Conservation (phyloP, 371 early-diverging fungal genomes). For the Rhizopus stolonifer region DNA sequence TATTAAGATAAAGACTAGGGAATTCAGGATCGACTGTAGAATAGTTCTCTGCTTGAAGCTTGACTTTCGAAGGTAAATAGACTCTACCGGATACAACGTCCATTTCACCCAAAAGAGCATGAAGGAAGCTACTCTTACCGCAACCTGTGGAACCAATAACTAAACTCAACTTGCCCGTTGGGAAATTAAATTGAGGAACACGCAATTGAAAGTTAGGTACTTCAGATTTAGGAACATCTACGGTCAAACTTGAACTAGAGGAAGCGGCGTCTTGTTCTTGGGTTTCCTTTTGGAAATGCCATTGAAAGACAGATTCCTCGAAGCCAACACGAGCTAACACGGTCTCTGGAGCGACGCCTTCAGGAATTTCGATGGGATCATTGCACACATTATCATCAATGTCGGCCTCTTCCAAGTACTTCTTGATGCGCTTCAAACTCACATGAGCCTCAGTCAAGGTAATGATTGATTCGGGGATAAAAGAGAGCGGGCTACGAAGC, state of each 20-base stretch:
- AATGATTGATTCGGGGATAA: slow-evolving; percentile 44
- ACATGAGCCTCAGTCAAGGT: slow-evolving; percentile 45
- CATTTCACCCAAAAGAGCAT: slow-evolving; percentile 73
- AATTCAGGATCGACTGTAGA: slow-evolving; percentile 45
- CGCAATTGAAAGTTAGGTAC: slow-evolving; percentile 19
- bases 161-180: slow-evolving; percentile 57
- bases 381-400: slow-evolving; percentile 31
- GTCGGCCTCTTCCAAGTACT: slow-evolving; percentile 56
- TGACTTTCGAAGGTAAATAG: slow-evolving; percentile 26
- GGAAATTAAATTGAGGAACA: slow-evolving; percentile 52
- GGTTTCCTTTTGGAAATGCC: slow-evolving; percentile 30
- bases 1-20: slow-evolving; percentile 41
- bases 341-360: slow-evolving; percentile 14
- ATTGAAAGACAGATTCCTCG: slow-evolving; percentile 47
- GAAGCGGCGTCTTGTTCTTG: neutral
- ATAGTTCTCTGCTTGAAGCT: slow-evolving; percentile 3
- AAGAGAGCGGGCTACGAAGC: slow-evolving; percentile 52
- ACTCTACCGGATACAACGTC: slow-evolving; percentile 51
- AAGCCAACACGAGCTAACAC: slow-evolving; percentile 46
- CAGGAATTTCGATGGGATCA: slow-evolving; percentile 14
- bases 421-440: slow-evolving; percentile 52
- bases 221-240: slow-evolving; percentile 10
- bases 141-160: slow-evolving; percentile 73
- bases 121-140: slow-evolving; percentile 67
- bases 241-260: slow-evolving; percentile 1